Conservation (phyloP, 1,284 basidiomycete genomes). For the Entoloma clypeatum region DNA sequence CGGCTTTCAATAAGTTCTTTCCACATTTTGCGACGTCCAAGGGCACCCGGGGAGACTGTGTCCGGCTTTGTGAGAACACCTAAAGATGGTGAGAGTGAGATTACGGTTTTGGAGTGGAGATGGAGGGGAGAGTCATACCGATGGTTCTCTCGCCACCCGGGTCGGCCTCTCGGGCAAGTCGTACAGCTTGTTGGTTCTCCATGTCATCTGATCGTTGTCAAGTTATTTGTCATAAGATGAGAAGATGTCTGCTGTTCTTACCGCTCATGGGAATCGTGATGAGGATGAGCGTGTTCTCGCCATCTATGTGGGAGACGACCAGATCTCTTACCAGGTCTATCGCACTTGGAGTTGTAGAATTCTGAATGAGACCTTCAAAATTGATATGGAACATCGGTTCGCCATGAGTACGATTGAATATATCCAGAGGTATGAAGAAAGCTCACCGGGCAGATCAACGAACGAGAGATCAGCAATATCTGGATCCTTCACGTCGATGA, state of each 20-base stretch:
- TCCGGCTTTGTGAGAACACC: conserved; percentile 70
- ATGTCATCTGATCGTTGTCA: conserved; percentile 49
- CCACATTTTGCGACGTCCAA: conserved; percentile 42
- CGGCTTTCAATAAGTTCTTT: conserved; percentile 52
- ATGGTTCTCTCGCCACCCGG: conserved; percentile 53
- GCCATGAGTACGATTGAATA: neutral
- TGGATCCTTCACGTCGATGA: conserved; percentile 43
- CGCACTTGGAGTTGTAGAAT: conserved; percentile 38
- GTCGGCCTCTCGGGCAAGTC: conserved; percentile 50
- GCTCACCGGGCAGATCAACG: conserved; percentile 49
- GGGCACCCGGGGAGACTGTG: conserved; percentile 42
- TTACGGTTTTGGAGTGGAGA: neutral
- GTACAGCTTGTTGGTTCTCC: conserved; percentile 57
- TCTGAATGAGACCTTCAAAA: conserved; percentile 50
- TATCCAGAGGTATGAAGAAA: neutral
- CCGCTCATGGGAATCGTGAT: conserved; percentile 62
- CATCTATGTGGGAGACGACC: conserved; percentile 42
- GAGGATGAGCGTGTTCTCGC: conserved; percentile 50
- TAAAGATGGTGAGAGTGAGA: conserved; percentile 19
- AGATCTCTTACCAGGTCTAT: conserved; percentile 46
- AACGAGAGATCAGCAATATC: conserved; percentile 47
- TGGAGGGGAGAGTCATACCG: conserved; percentile 32
- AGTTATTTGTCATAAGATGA: neutral
- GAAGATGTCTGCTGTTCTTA: conserved; percentile 22
- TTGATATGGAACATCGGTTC: neutral